Evolutionary conservation across 176 grass and related monocot genomes (phyloP).

Genomic region (Puya raimondii): DNA sequence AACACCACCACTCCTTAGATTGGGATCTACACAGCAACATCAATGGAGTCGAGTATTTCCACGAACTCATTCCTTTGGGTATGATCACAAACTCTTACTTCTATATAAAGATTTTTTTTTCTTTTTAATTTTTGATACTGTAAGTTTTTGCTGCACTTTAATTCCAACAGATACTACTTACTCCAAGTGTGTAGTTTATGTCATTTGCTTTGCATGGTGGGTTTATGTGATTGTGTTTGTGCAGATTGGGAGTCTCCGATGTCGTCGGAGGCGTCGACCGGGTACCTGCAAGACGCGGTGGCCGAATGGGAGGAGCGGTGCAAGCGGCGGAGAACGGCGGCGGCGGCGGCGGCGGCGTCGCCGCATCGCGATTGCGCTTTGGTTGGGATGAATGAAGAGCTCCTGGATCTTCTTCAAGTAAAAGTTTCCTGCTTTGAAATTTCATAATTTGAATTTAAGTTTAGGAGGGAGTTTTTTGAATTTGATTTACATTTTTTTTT

Average conservation of each 20-base stretch:
- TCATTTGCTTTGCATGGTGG: too few species aligned
- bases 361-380: slow-evolving; percentile 5
- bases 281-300: slow-evolving; percentile 51
- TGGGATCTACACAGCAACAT: slow-evolving; percentile 45
- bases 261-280: slow-evolving; percentile 48
- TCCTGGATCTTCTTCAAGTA: slow-evolving; percentile 61
- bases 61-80: slow-evolving; percentile 58
- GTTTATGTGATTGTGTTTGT: not conserved
- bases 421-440: not conserved
- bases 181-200: too few species aligned
- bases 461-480: not conserved
- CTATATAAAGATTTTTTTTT: not conserved
- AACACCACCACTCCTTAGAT: slow-evolving; percentile 4
- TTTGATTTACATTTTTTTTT: not conserved
- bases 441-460: not conserved
- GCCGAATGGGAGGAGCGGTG: slow-evolving; percentile 26
- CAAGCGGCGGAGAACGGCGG: slow-evolving; percentile 13
- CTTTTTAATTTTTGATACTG: not conserved
- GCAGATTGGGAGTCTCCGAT: slow-evolving; percentile 26
- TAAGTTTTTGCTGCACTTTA: not conserved
- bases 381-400: slow-evolving; percentile 14
- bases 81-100: not conserved
- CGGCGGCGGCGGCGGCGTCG: not conserved
- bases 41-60: slow-evolving; percentile 28
- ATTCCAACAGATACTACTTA: too few species aligned